Base-by-base conservation (phyloP, 1,284 basidiomycete genomes). In the Ustilago hordei region DNA sequence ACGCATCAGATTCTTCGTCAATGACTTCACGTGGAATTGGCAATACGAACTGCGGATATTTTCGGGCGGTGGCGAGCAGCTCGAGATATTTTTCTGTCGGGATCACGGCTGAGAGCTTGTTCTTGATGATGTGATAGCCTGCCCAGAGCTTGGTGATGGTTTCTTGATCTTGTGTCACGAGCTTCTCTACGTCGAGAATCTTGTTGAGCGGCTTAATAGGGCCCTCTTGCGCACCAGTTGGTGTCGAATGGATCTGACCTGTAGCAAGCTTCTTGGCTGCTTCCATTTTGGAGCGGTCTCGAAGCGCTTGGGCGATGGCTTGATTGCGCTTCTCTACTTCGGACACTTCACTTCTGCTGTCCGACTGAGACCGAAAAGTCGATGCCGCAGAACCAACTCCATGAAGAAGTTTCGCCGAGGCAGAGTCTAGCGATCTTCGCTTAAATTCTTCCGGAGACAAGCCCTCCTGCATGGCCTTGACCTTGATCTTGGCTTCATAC, bases 61-160 rank as follows among this genome's bases (percentile, higher is more conserved):
- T 64, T 17, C 69, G 66, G 13, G 79, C 82, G 13, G 64, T 79
- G 17, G 64, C 64, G 8, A 83, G 41, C 77, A 86, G 77, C 23
- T 69, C 63, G 53, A 54, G 57, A 58, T 86, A 86, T 45, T 74
- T 75, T 34, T 65, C 55, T 2, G 75, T 59, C 1, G 84, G 83
- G 12, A 86, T 75, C 9, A 82, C 84, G 0, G 84, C 84, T 1
- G 81, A 84, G 13, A 86, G 72, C 65, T 85, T 85, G 76, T 83
- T 82, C 66, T 80, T 81, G 59, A 85, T 55, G 13, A 64, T 79
- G 69, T 86, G 84, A 55, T 85, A 86, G 19, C 69, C 75, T 4
- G 84, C 81, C 84, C 84, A 86, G 4, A 86, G 80, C 58, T 85
- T 76, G 57, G 70, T 60, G 48, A 85, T 80, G 13, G 61, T 80